Base-by-base conservation (phyloP, 2,329 filamentous ascomycete genomes). In the Ceratocystiopsis minuta region DNA sequence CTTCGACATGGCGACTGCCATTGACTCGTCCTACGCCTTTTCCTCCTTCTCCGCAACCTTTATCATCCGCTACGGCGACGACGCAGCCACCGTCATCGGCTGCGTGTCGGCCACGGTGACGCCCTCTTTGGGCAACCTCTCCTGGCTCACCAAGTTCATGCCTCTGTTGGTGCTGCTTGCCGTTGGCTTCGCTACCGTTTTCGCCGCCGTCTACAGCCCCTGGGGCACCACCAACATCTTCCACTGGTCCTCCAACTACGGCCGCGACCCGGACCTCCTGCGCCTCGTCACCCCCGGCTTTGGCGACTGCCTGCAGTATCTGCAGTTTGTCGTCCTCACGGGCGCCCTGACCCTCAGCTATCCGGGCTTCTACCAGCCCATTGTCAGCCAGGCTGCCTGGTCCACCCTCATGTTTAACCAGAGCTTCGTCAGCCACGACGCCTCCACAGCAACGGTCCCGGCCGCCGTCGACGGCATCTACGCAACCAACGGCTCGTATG, bases 221-320 rank as follows among this genome's bases (percentile, higher is more conserved):
- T 98, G 90, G 88, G 90, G 90, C 16, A 83, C 85, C 2, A 75
- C 75, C 9, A 82, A 98, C 55, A 69, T 88, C 16, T 96, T 96
- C 57, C 78, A 83, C 50, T 98, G 88, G 86, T 86, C 85, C n/a
- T 92, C 85, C 54, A 98, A 98, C 56, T 96, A 93, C 56, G 90
- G 90, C 33, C 77, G 88, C 51, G 90, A 98, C 52, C 82, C 84
- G 46, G 90, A 98, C 60, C 66, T 95, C 49, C 67, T 98, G 42
- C 78, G 90, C 43, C 67, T 98, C 38, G 85, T 98, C 32, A 98
- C 90, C 0, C 90, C 90, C 6, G 90, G 90, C 1, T 96, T 98
- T 56, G 86, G 85, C 7, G 90, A 98, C 56, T 98, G 90, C 54
- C 67, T 98, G 43, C 87, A 96, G 59, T 96, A 98, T 57, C 82